phyloP scores from a whole-genome alignment of 768 basidiomycete species.

The Psilocybe tampanensis region DNA sequence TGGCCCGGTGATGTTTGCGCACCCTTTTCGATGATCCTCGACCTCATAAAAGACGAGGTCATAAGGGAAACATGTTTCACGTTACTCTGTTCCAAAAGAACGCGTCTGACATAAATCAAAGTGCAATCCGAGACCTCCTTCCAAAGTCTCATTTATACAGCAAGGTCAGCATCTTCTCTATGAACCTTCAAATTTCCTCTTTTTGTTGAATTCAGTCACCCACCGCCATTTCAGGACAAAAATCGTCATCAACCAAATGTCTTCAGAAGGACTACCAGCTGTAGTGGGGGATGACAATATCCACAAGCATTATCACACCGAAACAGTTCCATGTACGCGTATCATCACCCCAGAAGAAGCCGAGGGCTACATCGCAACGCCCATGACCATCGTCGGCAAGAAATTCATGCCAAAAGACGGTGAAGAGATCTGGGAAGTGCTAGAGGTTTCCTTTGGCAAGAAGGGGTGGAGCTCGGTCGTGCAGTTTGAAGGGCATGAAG shows the following conservation, averaged over 20 bases:
- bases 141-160: no score
- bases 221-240: neutral
- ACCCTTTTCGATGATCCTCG: no score
- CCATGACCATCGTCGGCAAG: constrained; percentile 4
- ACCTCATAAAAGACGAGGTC: neutral
- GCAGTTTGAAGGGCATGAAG: constrained; percentile 5
- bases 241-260: neutral
- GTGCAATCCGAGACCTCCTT: no score
- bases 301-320: neutral
- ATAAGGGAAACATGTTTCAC: no score
- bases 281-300: neutral
- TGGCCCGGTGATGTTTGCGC: no score
- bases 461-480: constrained; percentile 4
- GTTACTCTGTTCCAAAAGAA: no score
- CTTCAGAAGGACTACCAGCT: neutral
- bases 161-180: no score
- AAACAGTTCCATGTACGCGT: constrained; percentile 2
- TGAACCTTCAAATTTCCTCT: no score
- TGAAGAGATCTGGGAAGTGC: constrained; percentile 6
- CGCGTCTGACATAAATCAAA: no score
- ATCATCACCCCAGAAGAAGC: constrained; percentile 1
- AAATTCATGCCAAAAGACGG: constrained; percentile 8
- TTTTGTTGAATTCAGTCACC: neutral
- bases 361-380: neutral
- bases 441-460: neutral